A percentile compares a stretch with the other conserved stretches of the same genome.
Conservation (phyloP, 805 yeast species). For the Spathaspora arborariae region DNA sequence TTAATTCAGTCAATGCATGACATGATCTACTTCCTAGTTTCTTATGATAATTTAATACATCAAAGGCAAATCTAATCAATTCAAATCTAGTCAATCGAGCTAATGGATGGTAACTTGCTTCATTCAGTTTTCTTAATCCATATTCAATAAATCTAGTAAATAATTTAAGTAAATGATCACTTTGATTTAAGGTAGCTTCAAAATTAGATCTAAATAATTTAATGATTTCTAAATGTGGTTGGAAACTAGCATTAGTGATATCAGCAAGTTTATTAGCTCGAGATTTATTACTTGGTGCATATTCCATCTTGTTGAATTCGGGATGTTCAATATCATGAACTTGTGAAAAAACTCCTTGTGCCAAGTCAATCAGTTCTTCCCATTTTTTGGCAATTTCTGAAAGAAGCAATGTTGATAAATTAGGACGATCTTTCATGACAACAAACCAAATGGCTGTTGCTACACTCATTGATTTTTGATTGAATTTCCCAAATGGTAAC, state of each 20-base stretch:
- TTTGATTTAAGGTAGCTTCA: slow-evolving; percentile 72
- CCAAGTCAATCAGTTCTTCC: slow-evolving; percentile 58
- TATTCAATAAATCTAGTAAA: slow-evolving; percentile 58
- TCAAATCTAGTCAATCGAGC: slow-evolving; percentile 75
- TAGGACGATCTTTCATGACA: slow-evolving; percentile 63
- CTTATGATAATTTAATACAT: slow-evolving; percentile 55
- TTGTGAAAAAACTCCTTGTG: slow-evolving; percentile 62
- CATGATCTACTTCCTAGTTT: slow-evolving; percentile 47
- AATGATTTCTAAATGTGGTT: slow-evolving; percentile 69
- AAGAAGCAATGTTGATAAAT: slow-evolving; percentile 54
- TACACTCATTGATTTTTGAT: slow-evolving; percentile 53
- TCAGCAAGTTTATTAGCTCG: slow-evolving; percentile 51
- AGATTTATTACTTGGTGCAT: slow-evolving; percentile 74
- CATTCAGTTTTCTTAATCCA: slow-evolving; percentile 48
- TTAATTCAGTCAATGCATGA: slow-evolving; percentile 42
- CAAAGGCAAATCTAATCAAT: slow-evolving; percentile 62
- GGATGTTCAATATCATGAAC: slow-evolving; percentile 53
- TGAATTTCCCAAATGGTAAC: slow-evolving; percentile 69
- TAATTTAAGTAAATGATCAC: slow-evolving; percentile 63
- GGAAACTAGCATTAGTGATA: slow-evolving; percentile 44
- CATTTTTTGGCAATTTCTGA: slow-evolving; percentile 68
- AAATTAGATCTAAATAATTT: slow-evolving; percentile 70
- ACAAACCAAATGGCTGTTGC: slow-evolving; percentile 81
- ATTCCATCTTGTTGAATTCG: slow-evolving; percentile 76
- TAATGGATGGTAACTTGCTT: slow-evolving; percentile 80